Conservation (phyloP, 2,329 filamentous ascomycete genomes). For the Alternaria panax region DNA sequence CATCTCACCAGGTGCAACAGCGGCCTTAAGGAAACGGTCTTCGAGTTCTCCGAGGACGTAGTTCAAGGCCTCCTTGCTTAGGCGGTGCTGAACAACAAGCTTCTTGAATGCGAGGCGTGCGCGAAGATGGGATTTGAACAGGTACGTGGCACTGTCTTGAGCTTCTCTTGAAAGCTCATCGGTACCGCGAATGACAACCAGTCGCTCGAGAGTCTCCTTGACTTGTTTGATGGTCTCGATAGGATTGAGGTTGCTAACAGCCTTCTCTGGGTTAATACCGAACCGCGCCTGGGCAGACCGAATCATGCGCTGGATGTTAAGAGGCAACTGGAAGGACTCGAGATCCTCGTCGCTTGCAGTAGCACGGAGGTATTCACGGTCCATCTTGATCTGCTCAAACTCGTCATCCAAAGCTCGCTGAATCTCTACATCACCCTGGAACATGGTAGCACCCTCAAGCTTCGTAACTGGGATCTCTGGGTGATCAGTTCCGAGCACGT, state of each 20-base stretch:
- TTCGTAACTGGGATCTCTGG: constrained; percentile 71
- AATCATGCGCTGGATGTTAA: constrained; percentile 91
- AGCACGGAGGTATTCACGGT: constrained; percentile 76
- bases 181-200: constrained; percentile 85
- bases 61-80: constrained; percentile 91
- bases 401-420: constrained; percentile 89
- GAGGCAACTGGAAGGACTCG: constrained; percentile 86
- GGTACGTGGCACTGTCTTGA: constrained; percentile 83
- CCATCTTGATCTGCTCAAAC: constrained; percentile 77
- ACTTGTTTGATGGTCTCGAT: constrained; percentile 85
- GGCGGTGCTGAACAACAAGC: constrained; percentile 81
- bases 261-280: constrained; percentile 78
- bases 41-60: constrained; percentile 92
- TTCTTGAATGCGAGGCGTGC: constrained; percentile 93
- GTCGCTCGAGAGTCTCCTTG: constrained; percentile 73
- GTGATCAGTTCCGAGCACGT: constrained; percentile 79
- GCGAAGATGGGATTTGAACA: constrained; percentile 91
- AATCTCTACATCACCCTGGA: constrained; percentile 84
- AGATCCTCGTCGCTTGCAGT: constrained; percentile 75
- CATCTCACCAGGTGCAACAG: constrained; percentile 96
- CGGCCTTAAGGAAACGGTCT: constrained; percentile 82
- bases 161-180: constrained; percentile 86
- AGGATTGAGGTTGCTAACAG: constrained; percentile 88
- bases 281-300: constrained; percentile 90
- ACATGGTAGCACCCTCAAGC: constrained; percentile 85